Base-by-base conservation (phyloP, 2,329 filamentous ascomycete genomes). In the Trichoderma breve region DNA sequence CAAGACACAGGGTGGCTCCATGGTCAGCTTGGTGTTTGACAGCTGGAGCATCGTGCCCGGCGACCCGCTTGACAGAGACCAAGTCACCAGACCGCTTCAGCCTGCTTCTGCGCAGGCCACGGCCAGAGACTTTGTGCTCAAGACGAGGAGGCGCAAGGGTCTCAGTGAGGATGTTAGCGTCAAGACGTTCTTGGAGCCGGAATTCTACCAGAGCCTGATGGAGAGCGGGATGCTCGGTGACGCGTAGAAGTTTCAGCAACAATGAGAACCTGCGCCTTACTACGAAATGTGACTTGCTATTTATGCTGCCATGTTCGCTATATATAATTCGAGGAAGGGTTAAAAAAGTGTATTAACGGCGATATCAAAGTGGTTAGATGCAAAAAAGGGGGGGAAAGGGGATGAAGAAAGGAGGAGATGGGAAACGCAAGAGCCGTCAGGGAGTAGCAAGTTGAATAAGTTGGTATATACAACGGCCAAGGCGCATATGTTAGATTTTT, bases 21-120 rank as follows among this genome's bases (percentile, higher is more conserved):
- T 93, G 78, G 90, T 98, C 68, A 94, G 91, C 77, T 87, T 99
- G 43, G 94, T 97, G 14, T 99, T 99, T 81, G 96, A 99, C 80
- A 91, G 93, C 75, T 99, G 96, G 96, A 94, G 89, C 78, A 93
- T 98, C 73, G 95, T 99, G 1, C 96, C 96, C 2, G 96, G 96
- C 70, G 96, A 99, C 81, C 96, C 96, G 53, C 87, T 99, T 39
- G 96, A 99, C 81, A 92, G 91, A 78, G 92, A 94, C 73, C 91
- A 97, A 74, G 90, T 94, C 75, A 85, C 96, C 71, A 87, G 93
- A 64, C 93, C 95, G 6, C 85, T 99, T 74, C 95, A 98, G 82
- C 94, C 95, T 74, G 96, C 96, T 1, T 89, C 88, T 69, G 93
- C 93, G 66, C 94, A 97, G 84, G 94, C 93, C 26, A 97, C 95